A percentile compares a stretch with the other conserved stretches of the same genome.
Evolutionary conservation across 495 filamentous ascomycete species (phyloP).

Genomic region (Penicillium daleae): DNA sequence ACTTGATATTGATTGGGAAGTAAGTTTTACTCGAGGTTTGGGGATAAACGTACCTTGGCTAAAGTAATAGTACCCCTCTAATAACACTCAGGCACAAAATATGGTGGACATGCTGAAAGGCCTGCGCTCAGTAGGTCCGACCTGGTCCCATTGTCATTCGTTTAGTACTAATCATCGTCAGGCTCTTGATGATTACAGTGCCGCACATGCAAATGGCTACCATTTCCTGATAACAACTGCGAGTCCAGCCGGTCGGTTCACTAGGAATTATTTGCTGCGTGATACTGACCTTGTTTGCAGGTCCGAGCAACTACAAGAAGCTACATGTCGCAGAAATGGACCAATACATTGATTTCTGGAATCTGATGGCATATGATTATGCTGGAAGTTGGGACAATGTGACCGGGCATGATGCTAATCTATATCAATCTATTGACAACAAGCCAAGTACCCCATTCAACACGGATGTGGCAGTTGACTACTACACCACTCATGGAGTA

Average conservation of each 20-base stretch:
- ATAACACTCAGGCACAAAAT: slow-evolving; percentile 57
- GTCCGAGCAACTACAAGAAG: slow-evolving; percentile 61
- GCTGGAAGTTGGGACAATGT: slow-evolving; percentile 68
- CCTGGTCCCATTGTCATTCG: no score
- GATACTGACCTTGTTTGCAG: no score
- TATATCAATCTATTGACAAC: slow-evolving; percentile 58
- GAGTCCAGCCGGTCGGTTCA: slow-evolving; percentile 47
- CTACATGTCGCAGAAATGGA: slow-evolving; percentile 65
- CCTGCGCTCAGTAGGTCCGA: slow-evolving; percentile 48
- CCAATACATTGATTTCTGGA: slow-evolving; percentile 65
- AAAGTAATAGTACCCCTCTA: slow-evolving; percentile 44
- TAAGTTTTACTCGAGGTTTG: no score
- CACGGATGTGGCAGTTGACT: slow-evolving; percentile 61
- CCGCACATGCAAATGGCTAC: slow-evolving; percentile 43
- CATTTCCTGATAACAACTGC: slow-evolving; percentile 73
- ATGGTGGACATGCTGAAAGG: slow-evolving; percentile 65
- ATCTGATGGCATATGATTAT: slow-evolving; percentile 82
- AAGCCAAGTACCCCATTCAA: slow-evolving; percentile 67
- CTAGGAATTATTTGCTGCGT: no score
- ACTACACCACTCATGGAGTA: slow-evolving; percentile 69
- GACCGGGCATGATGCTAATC: slow-evolving; percentile 77
- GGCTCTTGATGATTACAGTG: slow-evolving; percentile 68
- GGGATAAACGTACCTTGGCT: no score
- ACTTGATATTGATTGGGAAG: slow-evolving; percentile 67
- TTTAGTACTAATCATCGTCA: no score